These are phyloP conservation scores for Hymenoscyphus repandus DNA, from an alignment of 2,329 filamentous ascomycete genomes.

Conservation along the genomic window DNA sequence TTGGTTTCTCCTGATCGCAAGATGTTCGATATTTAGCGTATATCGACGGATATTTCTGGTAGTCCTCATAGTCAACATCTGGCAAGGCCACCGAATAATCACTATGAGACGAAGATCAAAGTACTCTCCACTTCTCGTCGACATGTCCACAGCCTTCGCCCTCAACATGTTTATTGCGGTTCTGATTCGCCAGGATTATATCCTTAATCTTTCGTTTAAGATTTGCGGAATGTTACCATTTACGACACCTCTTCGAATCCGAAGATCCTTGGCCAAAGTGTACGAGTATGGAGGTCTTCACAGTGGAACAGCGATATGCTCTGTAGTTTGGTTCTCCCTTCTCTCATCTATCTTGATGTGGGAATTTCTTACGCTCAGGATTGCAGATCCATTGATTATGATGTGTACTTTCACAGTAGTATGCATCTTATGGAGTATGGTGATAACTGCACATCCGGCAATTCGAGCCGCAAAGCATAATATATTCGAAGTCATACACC, in stretches of 20 bases:
- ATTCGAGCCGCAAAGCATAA: conserved; percentile 48
- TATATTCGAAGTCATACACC: conserved; percentile 51
- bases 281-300: conserved; percentile 51
- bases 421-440: conserved; percentile 41
- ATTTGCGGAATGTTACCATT: conserved; percentile 42
- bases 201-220: conserved; percentile 47
- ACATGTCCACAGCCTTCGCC: conserved; percentile 21
- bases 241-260: conserved; percentile 43
- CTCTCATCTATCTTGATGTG: conserved; percentile 30
- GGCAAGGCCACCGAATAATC: conserved; percentile 35
- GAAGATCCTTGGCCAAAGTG: conserved; percentile 43
- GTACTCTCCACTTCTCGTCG: conserved; percentile 18
- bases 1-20: conserved; percentile 13
- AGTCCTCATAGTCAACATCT: conserved; percentile 44
- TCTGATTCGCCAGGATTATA: conserved; percentile 47
- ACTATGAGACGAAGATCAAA: conserved; percentile 24
- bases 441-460: conserved; percentile 44
- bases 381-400: conserved; percentile 19
- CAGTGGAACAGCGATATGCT: conserved; percentile 44
- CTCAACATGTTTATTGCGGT: conserved; percentile 45
- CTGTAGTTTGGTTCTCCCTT: conserved; percentile 43
- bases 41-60: conserved; percentile 54
- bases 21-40: conserved; percentile 40
- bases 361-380: conserved; percentile 16
- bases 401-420: conserved; percentile 32